Base-by-base conservation (phyloP, 441 rosid genomes). In the Erodium chrysanthum region DNA sequence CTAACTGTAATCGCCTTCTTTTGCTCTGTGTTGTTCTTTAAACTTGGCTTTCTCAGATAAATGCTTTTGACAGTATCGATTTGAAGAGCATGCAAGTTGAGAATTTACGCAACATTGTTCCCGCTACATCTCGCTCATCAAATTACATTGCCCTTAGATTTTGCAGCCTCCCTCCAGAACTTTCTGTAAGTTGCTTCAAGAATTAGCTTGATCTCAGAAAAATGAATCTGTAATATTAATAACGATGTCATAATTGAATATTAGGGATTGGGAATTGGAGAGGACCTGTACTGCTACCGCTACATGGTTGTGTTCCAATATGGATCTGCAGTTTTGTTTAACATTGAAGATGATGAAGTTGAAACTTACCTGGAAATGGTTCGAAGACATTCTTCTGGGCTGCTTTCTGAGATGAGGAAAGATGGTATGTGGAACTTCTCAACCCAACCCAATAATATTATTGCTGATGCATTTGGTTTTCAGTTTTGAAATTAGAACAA, bases 1-100 rank as follows among this genome's bases (percentile, higher is more conserved):
- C 70, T 23, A 63, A 67, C 33, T 52, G 65, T 59, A 62, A 63
- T 72, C 50, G 48, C 63, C 70, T 46, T 12, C 70, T 46, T 12
- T 77, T 66, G 75, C 70, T 71, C 58, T 29, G 66, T 74, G 68
- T 73, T 76, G 31, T 22, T 66, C 71, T 70, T 74, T 64, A 65
- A 76, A 68, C 70, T 75, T 79, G 82, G 80, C 73, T 70, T 79
- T 83, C 88, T 88, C 85, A 83, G 89, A 86, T 82, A 82, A 78
- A 71, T 88, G 91, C 85, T 92, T 88, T 90, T 88, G 83, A 87
- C 97, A 92, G 98, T 86, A 85, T 92, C 73, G 80, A 92, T 86
- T 76, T 92, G 96, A 92, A 86, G 91, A 84, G 85, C 76, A 79
- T 92, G 88, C 98, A 87, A 83, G 96, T 94, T 48, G 96, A 88